Evolutionary conservation across 768 basidiomycete species (phyloP), one percentile per base, ranked within the genome.

Genomic region (Amanita jacksonii): DNA sequence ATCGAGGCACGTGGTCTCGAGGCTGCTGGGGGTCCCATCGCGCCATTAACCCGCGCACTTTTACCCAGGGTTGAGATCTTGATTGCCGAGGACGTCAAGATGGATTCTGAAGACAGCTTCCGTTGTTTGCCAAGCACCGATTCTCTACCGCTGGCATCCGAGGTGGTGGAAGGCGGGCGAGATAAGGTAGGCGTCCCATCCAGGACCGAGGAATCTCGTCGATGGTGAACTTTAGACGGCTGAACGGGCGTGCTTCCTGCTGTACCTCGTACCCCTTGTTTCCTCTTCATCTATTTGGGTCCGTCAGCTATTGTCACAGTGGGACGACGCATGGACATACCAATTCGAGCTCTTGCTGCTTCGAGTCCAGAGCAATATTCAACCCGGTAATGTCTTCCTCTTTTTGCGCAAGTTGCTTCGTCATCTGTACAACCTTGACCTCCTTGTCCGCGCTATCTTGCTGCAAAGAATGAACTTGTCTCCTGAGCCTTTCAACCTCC

Each of bases 271-370:
- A 76, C 68, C 16, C 74, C 74, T 15, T 74, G 58, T 37, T 72
- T 73, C 35, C 85, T 71, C 58, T 88, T 88, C 28, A 82, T 62
- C 81, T 83, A 52, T 25, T 41, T 32, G 8, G 19, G 46, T 15
- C 20, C 30, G n/a, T 28, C 19, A 54, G 18, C 8, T 22, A 22
- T 41, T 40, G 5, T 13, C 8, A 16, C 30, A 7, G n/a, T 25
- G 20, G 24, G 27, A 24, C 18, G 43, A 33, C 24, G 50, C 40
- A 23, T 30, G 10, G 31, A 53, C 44, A 70, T 47, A 96, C 92
- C 60, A 93, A 57, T 57, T 94, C 90, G 30, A 96, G 65, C 59
- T 94, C 92, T 59, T 93, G 90, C 55, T 96, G 92, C 63, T 96
- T 96, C 19, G 89, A 81, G 61, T 93, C 89, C 43, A 96, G 63